Evolutionary conservation across 2,329 filamentous ascomycete genomes (phyloP), one percentile per base, ranked within the genome.

Genomic region (Cordyceps cicadae): DNA sequence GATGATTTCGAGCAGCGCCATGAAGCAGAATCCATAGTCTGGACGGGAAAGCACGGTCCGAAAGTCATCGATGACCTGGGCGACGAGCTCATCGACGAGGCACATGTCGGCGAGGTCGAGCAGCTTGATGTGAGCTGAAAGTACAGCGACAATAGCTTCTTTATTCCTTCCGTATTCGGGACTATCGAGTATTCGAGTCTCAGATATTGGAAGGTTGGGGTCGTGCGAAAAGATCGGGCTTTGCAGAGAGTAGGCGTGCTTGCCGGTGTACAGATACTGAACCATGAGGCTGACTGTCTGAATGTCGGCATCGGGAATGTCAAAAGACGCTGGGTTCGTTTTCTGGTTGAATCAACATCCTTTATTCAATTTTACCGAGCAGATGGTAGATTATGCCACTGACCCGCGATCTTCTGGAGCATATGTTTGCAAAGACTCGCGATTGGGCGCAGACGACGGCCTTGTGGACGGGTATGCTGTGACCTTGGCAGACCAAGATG

Each of bases 241-340:
- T 37, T n/a, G 3, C 2, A 29, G 3, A 17, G 41, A 39, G 19
- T n/a, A 11, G 12, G 39, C 5, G 17, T 59, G 53, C 14, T 46
- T 24, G 9, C 55, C 60, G 2, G 55, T 62, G 41, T 62, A 62
- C 6, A 62, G 12, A n/a, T 57, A 61, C 8, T 61, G 43, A 14
- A 61, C 17, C 53, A 61, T 34, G 15, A 46, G 53, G 15, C 15
- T 3, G 24, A 57, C 59, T 15, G 48, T 52, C 11, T 37, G 21
- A 6, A 15, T 12, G 3, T 37, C n/a, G 34, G 45, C 2, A 14
- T 61, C 34, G 24, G 3, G 21, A 34, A 61, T 34, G 15, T 34
- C 21, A 24, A 29, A 58, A 11, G 32, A 48, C 3, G 2, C 17
- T 15, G 41, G 32, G 7, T 1, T 2, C 8, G 17, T 5, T 24